phyloP scores from a whole-genome alignment of 2,329 filamentous ascomycete genomes.

The Exophiala sideris region DNA sequence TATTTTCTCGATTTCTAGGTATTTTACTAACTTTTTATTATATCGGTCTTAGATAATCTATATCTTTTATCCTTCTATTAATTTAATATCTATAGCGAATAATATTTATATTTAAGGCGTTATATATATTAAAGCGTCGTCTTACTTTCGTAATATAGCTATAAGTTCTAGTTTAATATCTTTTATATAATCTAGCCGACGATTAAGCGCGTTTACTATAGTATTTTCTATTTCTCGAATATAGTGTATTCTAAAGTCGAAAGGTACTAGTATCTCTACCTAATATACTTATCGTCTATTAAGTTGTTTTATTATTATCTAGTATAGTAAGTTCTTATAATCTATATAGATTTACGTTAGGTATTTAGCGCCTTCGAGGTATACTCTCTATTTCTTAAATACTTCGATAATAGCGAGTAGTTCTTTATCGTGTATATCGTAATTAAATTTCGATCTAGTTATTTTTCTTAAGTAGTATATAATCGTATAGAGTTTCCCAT shows the following conservation, averaged over 20 bases:
- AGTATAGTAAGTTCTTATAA: constrained; percentile 24
- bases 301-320: constrained; percentile 6
- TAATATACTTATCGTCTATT: constrained; percentile 11
- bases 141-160: not conserved
- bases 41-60: not conserved
- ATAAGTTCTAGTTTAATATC: constrained; percentile 1
- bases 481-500: constrained; percentile 5
- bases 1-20: constrained; percentile 12
- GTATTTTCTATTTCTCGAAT: constrained; percentile 12
- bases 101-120: not conserved
- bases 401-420: constrained; percentile 20
- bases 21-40: not conserved
- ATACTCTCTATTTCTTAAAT: constrained; percentile 19
- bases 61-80: not conserved
- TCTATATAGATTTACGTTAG: constrained; percentile 19
- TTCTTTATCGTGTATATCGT: constrained; percentile 24
- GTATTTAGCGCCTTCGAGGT: constrained; percentile 6
- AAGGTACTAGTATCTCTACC: constrained; percentile 7
- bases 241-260: constrained; percentile 19
- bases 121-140: no score
- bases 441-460: not conserved
- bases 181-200: constrained; percentile 15
- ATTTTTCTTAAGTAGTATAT: not conserved
- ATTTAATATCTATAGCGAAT: not conserved
- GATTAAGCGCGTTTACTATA: constrained; percentile 7